Evolutionary conservation across 2,329 filamentous ascomycete species (phyloP).

Genomic region (Lanzia echinophila): DNA sequence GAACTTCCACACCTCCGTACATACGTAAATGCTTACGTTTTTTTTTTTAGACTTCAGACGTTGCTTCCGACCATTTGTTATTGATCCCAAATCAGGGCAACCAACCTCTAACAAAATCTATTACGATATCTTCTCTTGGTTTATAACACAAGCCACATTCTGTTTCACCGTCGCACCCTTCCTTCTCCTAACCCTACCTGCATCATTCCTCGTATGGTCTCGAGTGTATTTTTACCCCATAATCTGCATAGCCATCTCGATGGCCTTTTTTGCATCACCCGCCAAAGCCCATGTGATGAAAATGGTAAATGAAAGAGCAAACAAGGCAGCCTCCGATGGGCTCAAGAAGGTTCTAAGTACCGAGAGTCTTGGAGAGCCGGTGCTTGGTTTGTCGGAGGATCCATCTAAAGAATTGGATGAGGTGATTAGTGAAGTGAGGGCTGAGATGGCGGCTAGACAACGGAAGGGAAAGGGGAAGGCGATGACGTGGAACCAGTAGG

Average conservation of each 20-base stretch:
- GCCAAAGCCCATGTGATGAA: constrained; percentile 56
- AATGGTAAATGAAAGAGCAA: constrained; percentile 51
- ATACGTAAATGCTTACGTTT: neutral
- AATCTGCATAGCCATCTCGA: constrained; percentile 55
- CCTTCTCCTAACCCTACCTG: constrained; percentile 66
- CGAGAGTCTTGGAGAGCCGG: constrained; percentile 55
- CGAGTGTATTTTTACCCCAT: constrained; percentile 86
- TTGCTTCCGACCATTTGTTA: constrained; percentile 84
- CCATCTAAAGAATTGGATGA: constrained; percentile 65
- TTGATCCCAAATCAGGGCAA: constrained; percentile 66
- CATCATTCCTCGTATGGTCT: constrained; percentile 70
- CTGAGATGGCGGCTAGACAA: constrained; percentile 36
- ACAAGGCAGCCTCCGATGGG: constrained; percentile 30
- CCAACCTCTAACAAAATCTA: constrained; percentile 69
- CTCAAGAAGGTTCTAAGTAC: constrained; percentile 47
- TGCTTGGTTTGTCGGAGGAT: constrained; percentile 74
- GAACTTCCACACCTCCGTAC: constrained; percentile 24
- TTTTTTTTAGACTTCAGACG: constrained; percentile 68
- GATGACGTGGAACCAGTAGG: neutral
- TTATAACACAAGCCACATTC: constrained; percentile 76
- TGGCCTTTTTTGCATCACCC: constrained; percentile 74
- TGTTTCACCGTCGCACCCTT: constrained; percentile 81
- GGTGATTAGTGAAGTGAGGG: constrained; percentile 45
- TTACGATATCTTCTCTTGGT: constrained; percentile 73
- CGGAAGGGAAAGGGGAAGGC: constrained; percentile 12